Evolutionary conservation across 2,329 filamentous ascomycete species (phyloP).

Genomic region (Onygenales sp.): DNA sequence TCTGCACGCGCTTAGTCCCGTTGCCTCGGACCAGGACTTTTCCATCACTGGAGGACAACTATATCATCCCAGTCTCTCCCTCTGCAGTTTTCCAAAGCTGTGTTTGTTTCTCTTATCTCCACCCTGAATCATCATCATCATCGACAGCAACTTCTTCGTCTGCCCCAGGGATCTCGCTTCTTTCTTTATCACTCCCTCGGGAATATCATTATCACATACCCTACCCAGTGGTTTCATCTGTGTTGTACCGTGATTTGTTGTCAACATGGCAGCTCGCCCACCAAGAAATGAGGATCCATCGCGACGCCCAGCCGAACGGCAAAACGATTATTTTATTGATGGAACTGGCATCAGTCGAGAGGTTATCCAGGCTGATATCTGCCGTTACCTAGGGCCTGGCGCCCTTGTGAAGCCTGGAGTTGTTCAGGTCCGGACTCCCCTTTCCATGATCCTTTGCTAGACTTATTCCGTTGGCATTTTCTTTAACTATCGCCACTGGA

Average conservation of each 20-base stretch:
- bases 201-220: not conserved
- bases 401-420: conserved; percentile 66
- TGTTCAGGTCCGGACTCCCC: conserved; percentile 53
- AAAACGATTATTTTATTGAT: conserved; percentile 73
- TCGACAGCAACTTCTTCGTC: not conserved
- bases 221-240: conserved; percentile 3
- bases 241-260: conserved; percentile 15
- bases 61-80: conserved; percentile 15
- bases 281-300: conserved; percentile 22
- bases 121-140: not conserved
- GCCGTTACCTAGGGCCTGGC: conserved; percentile 74
- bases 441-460: conserved; percentile 10
- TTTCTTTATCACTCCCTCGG: not conserved
- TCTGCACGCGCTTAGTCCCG: too few species aligned
- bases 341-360: conserved; percentile 74
- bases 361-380: conserved; percentile 76
- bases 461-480: conserved; percentile 9
- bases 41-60: conserved; percentile 10
- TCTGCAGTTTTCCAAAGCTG: conserved; percentile 15
- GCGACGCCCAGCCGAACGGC: conserved; percentile 18
- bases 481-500: not conserved
- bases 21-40: not conserved
- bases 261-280: conserved; percentile 31
- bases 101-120: conserved; percentile 15
- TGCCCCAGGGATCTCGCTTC: not conserved